These are phyloP conservation scores for Fonsecaea pedrosoi DNA, from an alignment of 2,329 filamentous ascomycete species.

Conservation along the genomic window DNA sequence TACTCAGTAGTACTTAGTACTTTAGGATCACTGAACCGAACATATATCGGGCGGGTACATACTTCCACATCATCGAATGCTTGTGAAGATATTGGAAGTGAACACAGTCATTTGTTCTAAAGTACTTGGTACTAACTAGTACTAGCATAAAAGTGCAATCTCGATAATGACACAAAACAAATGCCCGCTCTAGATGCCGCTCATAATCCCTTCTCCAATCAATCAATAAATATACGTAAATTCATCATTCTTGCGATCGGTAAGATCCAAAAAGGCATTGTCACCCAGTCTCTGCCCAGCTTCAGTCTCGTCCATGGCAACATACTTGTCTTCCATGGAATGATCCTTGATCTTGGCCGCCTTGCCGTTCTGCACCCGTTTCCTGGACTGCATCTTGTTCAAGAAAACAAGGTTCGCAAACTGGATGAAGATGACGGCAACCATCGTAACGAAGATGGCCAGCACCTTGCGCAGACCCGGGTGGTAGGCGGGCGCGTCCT, in stretches of 20 bases:
- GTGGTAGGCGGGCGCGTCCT: slow-evolving; percentile 65
- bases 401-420: slow-evolving; percentile 61
- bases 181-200: not conserved
- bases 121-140: too few species aligned
- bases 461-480: slow-evolving; percentile 64
- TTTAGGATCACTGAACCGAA: too few species aligned
- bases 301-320: slow-evolving; percentile 43
- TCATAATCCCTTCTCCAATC: not conserved
- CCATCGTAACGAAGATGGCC: slow-evolving; percentile 62
- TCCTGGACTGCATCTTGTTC: slow-evolving; percentile 63
- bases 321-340: slow-evolving; percentile 65
- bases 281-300: slow-evolving; percentile 40
- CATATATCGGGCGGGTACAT: too few species aligned
- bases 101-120: too few species aligned
- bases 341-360: slow-evolving; percentile 64
- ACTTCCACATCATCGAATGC: too few species aligned
- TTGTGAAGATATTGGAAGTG: too few species aligned
- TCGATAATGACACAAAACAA: too few species aligned
- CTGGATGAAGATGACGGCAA: slow-evolving; percentile 61
- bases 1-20: too few species aligned
- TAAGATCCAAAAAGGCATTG: slow-evolving; percentile 62
- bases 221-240: slow-evolving; percentile 52
- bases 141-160: too few species aligned
- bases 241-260: slow-evolving; percentile 71
- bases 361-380: slow-evolving; percentile 66